phyloP scores from a whole-genome alignment of 2,329 filamentous ascomycete species.

The Didymella exigua region DNA sequence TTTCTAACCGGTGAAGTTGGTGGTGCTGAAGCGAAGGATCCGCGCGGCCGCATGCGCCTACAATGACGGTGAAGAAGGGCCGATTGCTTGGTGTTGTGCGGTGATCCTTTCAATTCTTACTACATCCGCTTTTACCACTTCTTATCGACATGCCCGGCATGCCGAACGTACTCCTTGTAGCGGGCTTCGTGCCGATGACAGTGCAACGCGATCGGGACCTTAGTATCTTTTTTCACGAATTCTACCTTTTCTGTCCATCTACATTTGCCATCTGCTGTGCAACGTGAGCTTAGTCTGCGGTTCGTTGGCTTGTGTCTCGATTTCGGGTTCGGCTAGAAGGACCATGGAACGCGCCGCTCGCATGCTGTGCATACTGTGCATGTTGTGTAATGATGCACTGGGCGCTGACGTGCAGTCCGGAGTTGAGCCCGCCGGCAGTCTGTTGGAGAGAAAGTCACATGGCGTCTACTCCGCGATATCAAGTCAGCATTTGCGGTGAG shows the following conservation, averaged over 20 bases:
- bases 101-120: conserved; percentile 6
- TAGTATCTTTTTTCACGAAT: conserved; percentile 3
- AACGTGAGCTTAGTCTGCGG: neutral
- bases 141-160: conserved; percentile 13
- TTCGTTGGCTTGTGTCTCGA: neutral
- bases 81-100: conserved; percentile 2
- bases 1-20: neutral
- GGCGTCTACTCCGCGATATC: neutral
- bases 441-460: neutral
- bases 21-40: neutral
- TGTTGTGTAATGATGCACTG: conserved; percentile 14
- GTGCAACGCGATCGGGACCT: neutral
- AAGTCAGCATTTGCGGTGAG: neutral
- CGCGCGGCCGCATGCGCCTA: neutral
- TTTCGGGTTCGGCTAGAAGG: conserved; percentile 5
- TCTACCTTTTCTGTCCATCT: neutral
- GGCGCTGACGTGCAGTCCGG: conserved; percentile 10
- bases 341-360: conserved; percentile 11
- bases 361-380: conserved; percentile 18
- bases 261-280: conserved; percentile 2
- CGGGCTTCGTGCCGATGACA: neutral
- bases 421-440: neutral
- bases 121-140: conserved; percentile 4
- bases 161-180: conserved; percentile 1
- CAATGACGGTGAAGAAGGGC: conserved; percentile 18